Evolutionary conservation across 805 yeast species (phyloP).

Genomic region (Priceomyces haplophilus): DNA sequence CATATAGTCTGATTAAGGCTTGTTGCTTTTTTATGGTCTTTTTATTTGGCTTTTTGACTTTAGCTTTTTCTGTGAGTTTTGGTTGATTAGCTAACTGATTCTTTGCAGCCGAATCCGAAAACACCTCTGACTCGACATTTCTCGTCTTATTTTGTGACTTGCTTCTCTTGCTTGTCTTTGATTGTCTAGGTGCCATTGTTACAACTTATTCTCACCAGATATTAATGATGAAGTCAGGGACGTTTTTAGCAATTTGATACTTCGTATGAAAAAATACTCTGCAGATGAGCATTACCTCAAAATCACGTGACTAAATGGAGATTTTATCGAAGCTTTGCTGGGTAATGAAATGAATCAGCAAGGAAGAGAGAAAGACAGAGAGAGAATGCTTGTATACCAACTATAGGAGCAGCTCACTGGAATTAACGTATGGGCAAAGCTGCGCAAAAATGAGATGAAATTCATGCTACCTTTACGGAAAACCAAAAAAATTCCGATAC

Average conservation of each 20-base stretch:
- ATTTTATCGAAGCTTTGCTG: neutral
- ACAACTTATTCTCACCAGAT: neutral
- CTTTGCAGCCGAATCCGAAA: conserved; percentile 63
- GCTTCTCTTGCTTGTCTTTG: conserved; percentile 57
- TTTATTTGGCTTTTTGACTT: conserved; percentile 47
- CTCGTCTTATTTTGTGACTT: conserved; percentile 52
- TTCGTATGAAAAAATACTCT: neutral
- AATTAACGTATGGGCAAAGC: no score
- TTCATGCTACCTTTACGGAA: no score
- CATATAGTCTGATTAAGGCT: conserved; percentile 62
- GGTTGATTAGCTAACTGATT: conserved; percentile 61
- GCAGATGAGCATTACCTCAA: neutral
- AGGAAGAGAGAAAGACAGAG: no score
- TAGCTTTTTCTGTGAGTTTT: conserved; percentile 58
- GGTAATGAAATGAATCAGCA: no score
- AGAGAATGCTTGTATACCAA: neutral
- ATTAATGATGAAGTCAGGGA: neutral
- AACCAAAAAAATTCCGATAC: conserved; percentile 53
- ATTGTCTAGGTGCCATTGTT: conserved; percentile 56
- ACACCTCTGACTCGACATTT: conserved; percentile 62
- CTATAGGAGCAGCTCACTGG: no score
- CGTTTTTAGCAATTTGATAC: neutral
- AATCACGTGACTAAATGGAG: neutral
- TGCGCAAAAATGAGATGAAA: no score
- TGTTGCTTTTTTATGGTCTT: conserved; percentile 62